Evolutionary conservation across 805 yeast genomes (phyloP).

Genomic region (Wickerhamomyces alni): DNA sequence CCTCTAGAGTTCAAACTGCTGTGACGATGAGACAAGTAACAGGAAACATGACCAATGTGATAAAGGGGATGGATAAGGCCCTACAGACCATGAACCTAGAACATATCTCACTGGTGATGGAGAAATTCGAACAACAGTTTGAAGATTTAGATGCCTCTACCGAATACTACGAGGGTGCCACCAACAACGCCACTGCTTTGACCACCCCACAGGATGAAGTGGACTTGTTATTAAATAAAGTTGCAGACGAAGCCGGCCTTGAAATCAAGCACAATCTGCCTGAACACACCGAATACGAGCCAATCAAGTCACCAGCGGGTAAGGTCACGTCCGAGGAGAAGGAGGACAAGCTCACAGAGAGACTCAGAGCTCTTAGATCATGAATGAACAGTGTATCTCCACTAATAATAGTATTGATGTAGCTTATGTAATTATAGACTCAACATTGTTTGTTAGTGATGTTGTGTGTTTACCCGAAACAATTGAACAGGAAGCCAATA

Average conservation of each 20-base stretch:
- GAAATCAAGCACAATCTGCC: slow-evolving; percentile 81
- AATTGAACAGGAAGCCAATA: too few species aligned
- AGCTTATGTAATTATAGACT: too few species aligned
- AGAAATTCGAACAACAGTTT: slow-evolving; percentile 91
- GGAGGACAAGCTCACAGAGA: slow-evolving; percentile 83
- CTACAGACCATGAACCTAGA: slow-evolving; percentile 94
- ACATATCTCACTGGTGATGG: slow-evolving; percentile 90
- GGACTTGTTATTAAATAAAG: slow-evolving; percentile 80
- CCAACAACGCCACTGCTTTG: slow-evolving; percentile 81
- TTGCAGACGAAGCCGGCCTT: slow-evolving; percentile 96
- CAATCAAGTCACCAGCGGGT: slow-evolving; percentile 38
- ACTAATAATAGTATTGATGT: too few species aligned
- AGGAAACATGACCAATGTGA: slow-evolving; percentile 88
- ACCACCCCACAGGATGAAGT: slow-evolving; percentile 95
- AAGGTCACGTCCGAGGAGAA: slow-evolving; percentile 53
- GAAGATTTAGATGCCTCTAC: slow-evolving; percentile 94
- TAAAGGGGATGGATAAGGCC: slow-evolving; percentile 94
- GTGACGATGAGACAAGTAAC: slow-evolving; percentile 96
- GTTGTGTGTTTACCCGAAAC: too few species aligned
- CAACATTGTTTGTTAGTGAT: too few species aligned
- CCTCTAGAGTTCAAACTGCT: slow-evolving; percentile 93
- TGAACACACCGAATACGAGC: slow-evolving; percentile 42
- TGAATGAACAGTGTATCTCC: too few species aligned
- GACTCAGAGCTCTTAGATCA: slow-evolving; percentile 78
- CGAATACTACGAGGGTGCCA: slow-evolving; percentile 86